Conservation (phyloP, 306 rosid species). For the Corylus americana region DNA sequence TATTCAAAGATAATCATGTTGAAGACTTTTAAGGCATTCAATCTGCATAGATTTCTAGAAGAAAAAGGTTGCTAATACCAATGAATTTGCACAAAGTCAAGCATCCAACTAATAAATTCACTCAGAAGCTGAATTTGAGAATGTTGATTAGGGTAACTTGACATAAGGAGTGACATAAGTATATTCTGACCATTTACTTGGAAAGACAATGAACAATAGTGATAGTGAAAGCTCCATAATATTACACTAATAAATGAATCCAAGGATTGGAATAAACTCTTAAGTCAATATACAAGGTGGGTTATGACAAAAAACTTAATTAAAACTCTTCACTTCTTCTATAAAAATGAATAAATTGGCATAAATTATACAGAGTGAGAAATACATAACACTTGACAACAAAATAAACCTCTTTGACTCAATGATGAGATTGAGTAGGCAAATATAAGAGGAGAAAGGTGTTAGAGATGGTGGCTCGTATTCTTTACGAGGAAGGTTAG, state of each 20-base stretch:
- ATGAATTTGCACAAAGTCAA: not conserved
- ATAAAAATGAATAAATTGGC: too few relatives aligned
- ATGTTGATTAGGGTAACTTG: not conserved
- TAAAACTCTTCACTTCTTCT: too few relatives aligned
- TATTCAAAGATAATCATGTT: conserved; percentile 15
- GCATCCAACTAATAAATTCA: not conserved
- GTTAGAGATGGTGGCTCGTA: too few relatives aligned
- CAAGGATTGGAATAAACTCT: not conserved
- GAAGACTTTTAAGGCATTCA: conserved; percentile 6
- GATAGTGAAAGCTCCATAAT: not conserved
- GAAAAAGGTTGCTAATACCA: not conserved
- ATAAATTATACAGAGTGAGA: too few relatives aligned
- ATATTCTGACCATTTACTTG: not conserved
- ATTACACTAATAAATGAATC: not conserved
- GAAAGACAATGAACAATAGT: not conserved
- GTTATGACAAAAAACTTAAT: not conserved
- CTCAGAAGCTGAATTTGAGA: not conserved
- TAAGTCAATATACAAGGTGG: not conserved
- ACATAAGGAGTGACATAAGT: conserved; percentile 27
- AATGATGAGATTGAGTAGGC: too few relatives aligned
- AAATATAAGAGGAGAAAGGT: too few relatives aligned
- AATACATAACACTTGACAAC: too few relatives aligned
- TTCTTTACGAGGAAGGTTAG: too few relatives aligned
- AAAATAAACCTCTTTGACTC: too few relatives aligned
- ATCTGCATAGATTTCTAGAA: too few relatives aligned